phyloP scores from a whole-genome alignment of 129 eudicot genomes.

The Heracleum sosnowskyi region DNA sequence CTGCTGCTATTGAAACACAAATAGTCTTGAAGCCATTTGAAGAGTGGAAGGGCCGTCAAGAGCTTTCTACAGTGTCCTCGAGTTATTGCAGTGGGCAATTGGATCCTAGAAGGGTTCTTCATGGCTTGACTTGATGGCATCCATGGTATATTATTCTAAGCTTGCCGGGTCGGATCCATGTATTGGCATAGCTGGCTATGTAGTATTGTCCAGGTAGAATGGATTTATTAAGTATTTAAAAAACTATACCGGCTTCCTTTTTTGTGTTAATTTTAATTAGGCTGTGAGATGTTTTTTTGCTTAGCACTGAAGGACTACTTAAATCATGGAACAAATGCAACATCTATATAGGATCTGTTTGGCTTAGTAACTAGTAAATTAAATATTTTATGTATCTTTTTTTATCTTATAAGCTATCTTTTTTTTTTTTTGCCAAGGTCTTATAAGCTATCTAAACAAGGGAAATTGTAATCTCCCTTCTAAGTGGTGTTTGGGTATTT shows the following conservation, averaged over 20 bases:
- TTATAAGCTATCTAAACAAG: too few relatives aligned
- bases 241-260: background rate
- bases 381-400: too few relatives aligned
- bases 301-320: background rate
- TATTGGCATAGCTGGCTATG: background rate
- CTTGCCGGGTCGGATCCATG: background rate
- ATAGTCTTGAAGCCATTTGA: constrained; percentile 65
- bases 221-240: background rate
- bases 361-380: too few relatives aligned
- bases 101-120: constrained; percentile 72
- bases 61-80: constrained; percentile 74
- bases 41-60: constrained; percentile 96
- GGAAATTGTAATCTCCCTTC: too few relatives aligned
- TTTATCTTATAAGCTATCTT: too few relatives aligned
- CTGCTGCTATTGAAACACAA: constrained; percentile 81
- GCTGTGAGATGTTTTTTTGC: background rate
- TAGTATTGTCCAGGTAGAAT: background rate
- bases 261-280: background rate
- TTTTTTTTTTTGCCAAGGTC: too few relatives aligned
- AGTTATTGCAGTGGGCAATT: constrained; percentile 93
- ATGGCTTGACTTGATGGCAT: constrained; percentile 35
- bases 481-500: too few relatives aligned
- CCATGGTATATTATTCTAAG: background rate
- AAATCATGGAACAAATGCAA: too few relatives aligned
- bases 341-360: too few relatives aligned